Evolutionary conservation across 805 yeast species (phyloP), one percentile per base, ranked within the genome.

Genomic region (Pichia membranifaciens): DNA sequence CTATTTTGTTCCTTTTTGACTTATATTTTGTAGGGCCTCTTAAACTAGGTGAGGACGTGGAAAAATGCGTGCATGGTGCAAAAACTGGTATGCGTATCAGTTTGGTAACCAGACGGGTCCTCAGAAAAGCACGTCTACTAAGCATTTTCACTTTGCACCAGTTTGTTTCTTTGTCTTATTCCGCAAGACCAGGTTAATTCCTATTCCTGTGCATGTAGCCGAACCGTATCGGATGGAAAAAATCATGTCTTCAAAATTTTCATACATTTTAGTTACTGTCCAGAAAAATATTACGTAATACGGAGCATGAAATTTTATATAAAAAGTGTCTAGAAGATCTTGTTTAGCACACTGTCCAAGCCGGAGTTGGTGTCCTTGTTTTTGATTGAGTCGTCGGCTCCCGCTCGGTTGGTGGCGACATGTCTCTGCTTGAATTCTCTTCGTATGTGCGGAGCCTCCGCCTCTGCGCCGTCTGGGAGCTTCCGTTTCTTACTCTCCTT

Each of bases 361-460:
- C 72, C 56, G 8, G 48, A 50, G 6, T 23, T 39, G 22, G 66
- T 62, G 10, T 44, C 17, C 18, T 51, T 41, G 34, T 64, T 64
- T 52, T 79, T 78, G 37, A 74, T 67, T 21, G 66, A 61, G 1
- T 67, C 62, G 16, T 72, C 69, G 10, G 87, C 89, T 50, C 75
- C 79, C 0, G 87, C 83, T 56, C 95, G 75, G 15, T 75, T 75
- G 8, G 87, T 79, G 12, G 81, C 69, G 16, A 85, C 83, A 32
- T 74, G 74, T 53, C 88, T 70, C 64, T 90, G 98, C 49, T 75
- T 76, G 63, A 88, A 88, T 17, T 68, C 71, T 60, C 91, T 74
- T 56, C 82, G 69, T 5, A 76, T 69, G 2, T 59, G 56, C 2
- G 62, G 64, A 7, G 53, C 58, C n/a, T 55, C 58, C 2, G 53